Evolutionary conservation across 2,329 filamentous ascomycete genomes (phyloP), one percentile per base, ranked within the genome.

Genomic region (Plectosphaerella cucumerina): DNA sequence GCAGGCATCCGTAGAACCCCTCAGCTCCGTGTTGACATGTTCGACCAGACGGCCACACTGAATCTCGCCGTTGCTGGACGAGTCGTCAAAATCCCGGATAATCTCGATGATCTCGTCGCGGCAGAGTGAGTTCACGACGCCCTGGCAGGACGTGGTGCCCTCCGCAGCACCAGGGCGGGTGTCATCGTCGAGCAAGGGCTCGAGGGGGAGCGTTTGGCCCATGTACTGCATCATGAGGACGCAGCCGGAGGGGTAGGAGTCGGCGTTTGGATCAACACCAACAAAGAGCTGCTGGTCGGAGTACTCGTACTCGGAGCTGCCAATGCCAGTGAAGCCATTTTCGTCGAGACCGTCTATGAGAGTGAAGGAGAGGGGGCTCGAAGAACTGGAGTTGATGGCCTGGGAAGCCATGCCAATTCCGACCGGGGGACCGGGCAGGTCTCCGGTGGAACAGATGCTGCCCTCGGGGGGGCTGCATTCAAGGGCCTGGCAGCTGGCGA

Each of bases 341-440:
- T 63, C 8, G 64, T 66, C 22, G 60, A 65, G 51, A 68, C 69
- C 14, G 35, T 52, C 50, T 31, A 42, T 49, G 12, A 52, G 47
- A 2, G 47, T 52, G 4, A 52, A 17, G 10, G 47, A 52, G 2
- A 52, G 22, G 11, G 12, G 39, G 9, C 8, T 11, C 6, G 39
- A 42, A 2, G 26, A 37, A 3, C 17, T 26, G 9, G 39, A 18
- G 37, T 26, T 50, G 43, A 50, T 31, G 17, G 15, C 49, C 4
- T 50, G 14, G 5, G 44, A 21, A 20, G 37, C 49, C 17, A 50
- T 47, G 2, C 49, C 49, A 15, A 50, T 20, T 6, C 49, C 49
- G 17, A 23, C 3, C 14, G 42, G 17, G 3, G 49, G 49, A 5
- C 49, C 49, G 5, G 49, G 26, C 5, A n/a, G 10, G 44, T 47